Conservation (phyloP, 352 stramenopile genomes). For the Albugo laibachii region DNA sequence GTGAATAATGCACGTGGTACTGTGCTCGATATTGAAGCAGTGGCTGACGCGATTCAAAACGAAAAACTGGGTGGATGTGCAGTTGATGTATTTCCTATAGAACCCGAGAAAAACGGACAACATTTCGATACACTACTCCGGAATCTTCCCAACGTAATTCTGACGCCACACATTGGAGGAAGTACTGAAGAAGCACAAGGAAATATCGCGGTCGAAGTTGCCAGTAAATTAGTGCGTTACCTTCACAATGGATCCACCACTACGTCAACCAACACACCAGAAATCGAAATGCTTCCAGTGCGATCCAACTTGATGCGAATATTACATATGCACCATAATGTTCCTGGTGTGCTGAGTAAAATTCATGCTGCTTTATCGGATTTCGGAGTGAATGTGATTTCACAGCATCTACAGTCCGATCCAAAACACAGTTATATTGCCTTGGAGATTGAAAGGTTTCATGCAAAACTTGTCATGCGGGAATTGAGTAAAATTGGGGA, state of each 20-base stretch:
- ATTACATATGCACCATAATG: slow-evolving; percentile 74
- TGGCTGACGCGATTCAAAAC: slow-evolving; percentile 76
- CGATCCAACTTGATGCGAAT: slow-evolving; percentile 64
- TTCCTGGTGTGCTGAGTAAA: slow-evolving; percentile 69
- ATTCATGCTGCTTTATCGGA: slow-evolving; percentile 68
- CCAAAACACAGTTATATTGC: slow-evolving; percentile 66
- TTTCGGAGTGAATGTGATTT: slow-evolving; percentile 73
- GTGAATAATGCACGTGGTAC: slow-evolving; percentile 92
- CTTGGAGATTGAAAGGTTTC: slow-evolving; percentile 61
- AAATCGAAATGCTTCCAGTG: slow-evolving; percentile 61
- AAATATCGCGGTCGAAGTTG: slow-evolving; percentile 71
- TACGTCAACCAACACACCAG: slow-evolving; percentile 58
- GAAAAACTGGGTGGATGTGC: slow-evolving; percentile 64
- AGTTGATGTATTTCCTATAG: slow-evolving; percentile 80
- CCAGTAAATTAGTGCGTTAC: slow-evolving; percentile 61
- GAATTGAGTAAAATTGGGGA: slow-evolving; percentile 75
- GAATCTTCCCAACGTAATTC: slow-evolving; percentile 84
- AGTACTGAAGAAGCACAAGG: slow-evolving; percentile 92
- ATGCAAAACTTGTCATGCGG: slow-evolving; percentile 57
- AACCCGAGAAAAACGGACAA: slow-evolving; percentile 73
- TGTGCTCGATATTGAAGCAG: slow-evolving; percentile 86
- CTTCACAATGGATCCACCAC: slow-evolving; percentile 66
- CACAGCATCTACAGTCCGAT: slow-evolving; percentile 69
- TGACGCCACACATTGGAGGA: slow-evolving; percentile 90
- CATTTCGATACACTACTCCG: slow-evolving; percentile 72